Base-by-base conservation (phyloP, 805 yeast species). In the Starmera pachycereana region DNA sequence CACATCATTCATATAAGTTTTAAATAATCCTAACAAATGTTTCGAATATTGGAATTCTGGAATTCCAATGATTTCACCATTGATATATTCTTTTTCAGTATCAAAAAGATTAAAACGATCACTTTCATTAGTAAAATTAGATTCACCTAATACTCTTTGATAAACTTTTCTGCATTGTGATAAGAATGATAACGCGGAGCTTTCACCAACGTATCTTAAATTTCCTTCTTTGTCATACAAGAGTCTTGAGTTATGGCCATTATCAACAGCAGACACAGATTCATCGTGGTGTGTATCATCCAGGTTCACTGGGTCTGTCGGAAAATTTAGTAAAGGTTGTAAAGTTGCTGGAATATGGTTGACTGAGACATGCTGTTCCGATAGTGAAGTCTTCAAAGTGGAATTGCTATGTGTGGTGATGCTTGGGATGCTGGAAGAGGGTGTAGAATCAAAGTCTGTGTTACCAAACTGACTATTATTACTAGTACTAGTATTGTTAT, bases 101-200 rank as follows among this genome's bases (percentile, higher is more conserved):
- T 68, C 72, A 34, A 58, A 51, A 31, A 64, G 58, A 11, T 56
- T 49, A 42, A 60, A 57, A 22, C 62, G 57, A 35, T 60, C 57
- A 4, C 69, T 62, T 39, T 67, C 69, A 32, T 56, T 57, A 1
- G 66, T 60, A 40, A 68, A 65, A 11, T 53, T 51, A 2, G 66
- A 58, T 7, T 51, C 46, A 0, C 68, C 66, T 29, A 62, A 39
- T 3, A 50, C 47, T 13, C 48, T 53, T 27, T 47, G 43, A 44
- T 67, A 68, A 1, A 68, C 51, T 39, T 60, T 62, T 10, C 71
- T 49, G 4, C 65, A 57, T 44, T 69, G 72, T 29, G 63, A 52
- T 7, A 69, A 50, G 34, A 66, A 56, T 3, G 72, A 63, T 10
- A 65, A 53, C 0, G 69, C 65, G 22, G 67, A 63, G 28, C 66